Conservation (phyloP, 352 stramenopile genomes). For the Globisporangium lucens region DNA sequence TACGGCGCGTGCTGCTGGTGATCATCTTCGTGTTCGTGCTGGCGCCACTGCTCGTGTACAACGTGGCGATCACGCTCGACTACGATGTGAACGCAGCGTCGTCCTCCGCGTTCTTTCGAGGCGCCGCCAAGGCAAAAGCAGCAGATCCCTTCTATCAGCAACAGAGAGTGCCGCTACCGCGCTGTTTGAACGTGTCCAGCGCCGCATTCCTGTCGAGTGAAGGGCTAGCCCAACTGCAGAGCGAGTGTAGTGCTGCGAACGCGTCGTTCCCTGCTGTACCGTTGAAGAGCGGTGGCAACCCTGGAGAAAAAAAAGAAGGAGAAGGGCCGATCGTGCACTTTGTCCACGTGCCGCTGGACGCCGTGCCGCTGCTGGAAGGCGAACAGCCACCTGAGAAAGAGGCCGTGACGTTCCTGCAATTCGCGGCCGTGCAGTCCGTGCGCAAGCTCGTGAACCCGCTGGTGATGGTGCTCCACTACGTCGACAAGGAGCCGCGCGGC, state of each 20-base stretch:
- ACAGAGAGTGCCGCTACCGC: constrained; percentile 1
- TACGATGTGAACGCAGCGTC: constrained; percentile 13
- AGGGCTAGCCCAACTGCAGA: neutral
- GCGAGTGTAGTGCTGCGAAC: constrained; percentile 1
- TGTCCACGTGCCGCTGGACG: constrained; percentile 27
- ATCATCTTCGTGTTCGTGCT: constrained; percentile 29
- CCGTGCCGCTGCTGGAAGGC: constrained; percentile 14
- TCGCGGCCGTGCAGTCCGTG: constrained; percentile 32
- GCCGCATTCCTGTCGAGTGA: constrained; percentile 16
- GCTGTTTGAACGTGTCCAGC: constrained; percentile 26
- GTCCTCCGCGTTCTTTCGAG: constrained; percentile 4
- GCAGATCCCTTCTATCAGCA: neutral
- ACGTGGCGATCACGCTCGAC: constrained; percentile 28
- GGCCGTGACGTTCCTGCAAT: constrained; percentile 38
- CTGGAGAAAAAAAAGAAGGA: neutral
- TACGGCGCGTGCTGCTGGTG: constrained; percentile 25
- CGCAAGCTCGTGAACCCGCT: constrained; percentile 21
- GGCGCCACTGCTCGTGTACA: constrained; percentile 30
- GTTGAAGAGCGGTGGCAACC: neutral
- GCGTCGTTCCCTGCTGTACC: neutral
- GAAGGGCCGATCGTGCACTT: constrained; percentile 28
- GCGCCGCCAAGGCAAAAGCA: too few relatives aligned
- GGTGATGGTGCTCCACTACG: constrained; percentile 43
- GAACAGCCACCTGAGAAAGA: constrained; percentile 15
- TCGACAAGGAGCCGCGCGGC: constrained; percentile 26